Evolutionary conservation across 305 asterid genomes (phyloP).

Genomic region (Rubia peregrina): DNA sequence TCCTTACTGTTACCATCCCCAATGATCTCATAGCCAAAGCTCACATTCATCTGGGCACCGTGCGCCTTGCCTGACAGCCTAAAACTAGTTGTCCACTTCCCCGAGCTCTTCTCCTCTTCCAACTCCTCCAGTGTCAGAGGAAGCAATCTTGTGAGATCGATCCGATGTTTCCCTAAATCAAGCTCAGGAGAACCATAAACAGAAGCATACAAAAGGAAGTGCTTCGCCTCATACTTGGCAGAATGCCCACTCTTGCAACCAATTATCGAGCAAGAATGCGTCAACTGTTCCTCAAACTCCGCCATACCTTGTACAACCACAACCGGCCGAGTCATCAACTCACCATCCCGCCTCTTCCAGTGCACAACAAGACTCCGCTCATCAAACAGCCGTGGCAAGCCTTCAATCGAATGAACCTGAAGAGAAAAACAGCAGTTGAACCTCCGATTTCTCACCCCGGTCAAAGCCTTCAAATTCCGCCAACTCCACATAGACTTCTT

Average conservation of each 20-base stretch:
- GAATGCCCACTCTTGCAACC: conserved; percentile 86
- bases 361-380: conserved; percentile 31
- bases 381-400: conserved; percentile 46
- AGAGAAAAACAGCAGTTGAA: conserved; percentile 58
- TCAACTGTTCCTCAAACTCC: conserved; percentile 60
- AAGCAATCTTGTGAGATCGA: conserved; percentile 87
- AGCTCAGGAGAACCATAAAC: conserved; percentile 63
- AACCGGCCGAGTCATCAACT: conserved; percentile 30
- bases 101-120: conserved; percentile 76
- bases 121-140: conserved; percentile 89
- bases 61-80: conserved; percentile 76
- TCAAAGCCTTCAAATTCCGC: conserved; percentile 49
- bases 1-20: conserved; percentile 34
- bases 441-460: conserved; percentile 45
- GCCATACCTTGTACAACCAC: conserved; percentile 32
- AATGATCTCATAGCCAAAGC: conserved; percentile 61
- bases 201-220: conserved; percentile 66
- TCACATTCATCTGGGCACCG: conserved; percentile 77
- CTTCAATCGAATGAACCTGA: conserved; percentile 70
- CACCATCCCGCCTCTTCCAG: conserved; percentile 42
- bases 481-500: conserved; percentile 73
- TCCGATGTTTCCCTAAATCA: conserved; percentile 84
- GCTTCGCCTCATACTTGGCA: conserved; percentile 84
- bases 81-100: conserved; percentile 94
- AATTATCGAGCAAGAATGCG: conserved; percentile 65